Conservation (phyloP, 768 basidiomycete genomes). For the Boletus fagicola region DNA sequence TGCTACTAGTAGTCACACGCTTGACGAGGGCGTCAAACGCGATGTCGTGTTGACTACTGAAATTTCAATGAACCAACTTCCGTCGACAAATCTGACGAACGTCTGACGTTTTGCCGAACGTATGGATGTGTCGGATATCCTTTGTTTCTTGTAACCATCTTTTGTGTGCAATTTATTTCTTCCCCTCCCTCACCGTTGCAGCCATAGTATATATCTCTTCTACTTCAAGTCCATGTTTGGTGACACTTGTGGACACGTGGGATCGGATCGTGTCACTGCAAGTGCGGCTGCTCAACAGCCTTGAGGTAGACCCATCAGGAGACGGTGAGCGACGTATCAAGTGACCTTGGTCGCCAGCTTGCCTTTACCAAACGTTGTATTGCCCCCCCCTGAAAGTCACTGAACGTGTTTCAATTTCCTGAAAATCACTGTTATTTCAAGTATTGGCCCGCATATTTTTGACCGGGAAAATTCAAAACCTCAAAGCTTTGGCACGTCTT, state of each 20-base stretch:
- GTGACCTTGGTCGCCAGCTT: background rate
- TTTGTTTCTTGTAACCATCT: background rate
- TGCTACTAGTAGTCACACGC: background rate
- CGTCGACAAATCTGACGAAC: background rate
- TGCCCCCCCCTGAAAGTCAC: too few species aligned
- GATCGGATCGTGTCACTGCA: too few species aligned
- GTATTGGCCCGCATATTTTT: too few species aligned
- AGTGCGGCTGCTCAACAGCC: background rate
- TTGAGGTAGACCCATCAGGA: background rate
- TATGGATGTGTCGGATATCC: background rate
- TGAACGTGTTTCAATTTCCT: too few species aligned
- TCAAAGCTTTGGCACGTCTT: too few species aligned
- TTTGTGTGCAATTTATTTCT: too few species aligned
- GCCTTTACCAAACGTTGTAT: background rate
- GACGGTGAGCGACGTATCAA: background rate
- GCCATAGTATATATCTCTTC: background rate
- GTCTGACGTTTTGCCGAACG: too few species aligned
- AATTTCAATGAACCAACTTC: background rate
- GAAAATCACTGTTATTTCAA: too few species aligned
- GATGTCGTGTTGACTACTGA: background rate
- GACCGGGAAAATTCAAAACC: too few species aligned
- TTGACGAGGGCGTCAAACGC: background rate
- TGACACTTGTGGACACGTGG: background rate
- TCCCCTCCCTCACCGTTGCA: background rate
- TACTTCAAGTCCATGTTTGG: background rate